Evolutionary conservation across 2,329 filamentous ascomycete species (phyloP), one percentile per base, ranked within the genome.

Genomic region (Beauveria medogensis): DNA sequence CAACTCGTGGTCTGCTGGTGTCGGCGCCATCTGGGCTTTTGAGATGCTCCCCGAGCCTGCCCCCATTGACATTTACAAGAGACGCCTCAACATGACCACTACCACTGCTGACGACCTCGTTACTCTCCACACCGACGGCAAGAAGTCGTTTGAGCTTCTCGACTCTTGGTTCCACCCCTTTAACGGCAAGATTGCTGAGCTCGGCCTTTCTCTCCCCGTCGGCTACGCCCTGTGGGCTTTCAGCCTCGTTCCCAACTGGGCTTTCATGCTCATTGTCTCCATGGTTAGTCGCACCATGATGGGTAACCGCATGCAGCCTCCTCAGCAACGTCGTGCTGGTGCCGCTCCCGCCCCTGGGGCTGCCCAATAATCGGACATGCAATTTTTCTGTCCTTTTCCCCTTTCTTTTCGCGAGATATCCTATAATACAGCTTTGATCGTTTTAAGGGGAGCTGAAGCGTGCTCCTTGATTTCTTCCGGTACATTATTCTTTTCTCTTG

Each of bases 111-210:
- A 86, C 62, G 84, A 86, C 60, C 80, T 92, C 65, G 76, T 83
- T 56, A 77, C 83, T 62, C 75, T 90, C 59, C 80, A 84, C 65
- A 73, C 81, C 62, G 74, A 82, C 67, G 80, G 70, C 62, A 69
- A 65, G 64, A 72, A 85, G 69, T 82, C 84, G 48, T 78, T 80
- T 69, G 69, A 68, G 37, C 69, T 74, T 46, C 70, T 81, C 60
- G 84, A 90, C 66, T 87, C 88, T 56, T 78, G 80, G 70, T 91
- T 89, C 80, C 90, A 93, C 73, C 90, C 90, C 63, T 88, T 91
- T 70, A 83, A 90, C 68, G 88, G 90, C 64, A 74, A 77, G 63
- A 75, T 89, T 47, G 85, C 84, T 63, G 74, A 89, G 77, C 80
- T 83, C 65, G 80, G 82, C 65, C 68, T 91, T 34, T 77, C 82